Evolutionary conservation across 176 grass and related monocot species (phyloP), one percentile per base, ranked within the genome.

Genomic region (Tuctoria greenei): DNA sequence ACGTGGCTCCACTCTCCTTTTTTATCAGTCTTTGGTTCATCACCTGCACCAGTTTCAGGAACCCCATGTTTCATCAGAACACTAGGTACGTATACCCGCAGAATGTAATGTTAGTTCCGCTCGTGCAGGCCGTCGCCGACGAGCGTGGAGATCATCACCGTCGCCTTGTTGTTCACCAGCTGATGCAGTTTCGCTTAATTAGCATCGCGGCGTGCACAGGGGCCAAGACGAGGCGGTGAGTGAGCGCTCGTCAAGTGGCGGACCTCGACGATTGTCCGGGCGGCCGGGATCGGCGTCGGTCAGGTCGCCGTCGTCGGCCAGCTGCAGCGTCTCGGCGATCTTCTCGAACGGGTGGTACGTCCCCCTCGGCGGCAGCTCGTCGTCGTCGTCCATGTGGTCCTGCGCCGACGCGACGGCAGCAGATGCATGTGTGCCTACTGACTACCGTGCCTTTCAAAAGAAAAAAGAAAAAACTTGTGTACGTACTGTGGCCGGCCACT

Each of bases 261-360:
- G 18, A 92, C 93, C 90, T 97, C 88, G 18, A 97, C 88, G 67
- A 93, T 97, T 57, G 91, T 93, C 10, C 91, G 81, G 7, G 94
- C 88, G 8, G 80, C 89, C 71, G n/a, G n/a, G n/a, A n/a, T 93
- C 81, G 38, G 94, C 83, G 79, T 93, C 86, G 0, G 94, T 89
- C 4, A 97, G 88, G 56, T 87, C 87, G 8, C 63, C 78, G 60
- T 81, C 83, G 35, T 79, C 52, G n/a, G n/a, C n/a, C 3, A 72
- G 51, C 45, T 50, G 26, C 43, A 80, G n/a, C 2, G 15, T 24
- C 10, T 93, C 83, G n/a, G 83, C 70, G 21, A 97, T 91, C 45
- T 97, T 88, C 78, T 97, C 91, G 43, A 76, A 91, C 38, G 91
- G 91, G 50, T 93, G 94, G 88, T 91, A 97, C 26, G 74, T 34